Evolutionary conservation across 495 filamentous ascomycete species (phyloP), one percentile per base, ranked within the genome.

Genomic region (Lophiotrema nucula): DNA sequence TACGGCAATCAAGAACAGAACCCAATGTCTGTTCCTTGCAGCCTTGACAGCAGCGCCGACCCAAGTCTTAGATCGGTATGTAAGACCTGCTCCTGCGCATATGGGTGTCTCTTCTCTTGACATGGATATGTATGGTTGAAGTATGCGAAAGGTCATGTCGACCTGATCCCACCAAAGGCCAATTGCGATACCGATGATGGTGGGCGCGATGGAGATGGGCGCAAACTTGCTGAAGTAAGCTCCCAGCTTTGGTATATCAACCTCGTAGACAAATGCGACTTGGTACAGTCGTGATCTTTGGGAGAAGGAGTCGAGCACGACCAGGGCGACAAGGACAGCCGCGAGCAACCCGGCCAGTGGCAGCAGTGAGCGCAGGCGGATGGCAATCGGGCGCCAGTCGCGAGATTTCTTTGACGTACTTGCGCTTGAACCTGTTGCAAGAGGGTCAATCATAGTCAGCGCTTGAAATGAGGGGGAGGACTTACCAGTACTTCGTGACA

Each of bases 91-190:
- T 11, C 48, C 48, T 22, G 15, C 13, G 13, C n/a, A 16, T 5
- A 52, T 22, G 12, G 6, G 12, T 22, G 26, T 15, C 16, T 28
- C 18, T 5, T 2, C 11, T 39, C 41, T 27, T 15, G 48, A 52
- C 31, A 52, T 37, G 4, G 48, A 52, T 18, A 52, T 22, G 18
- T 39, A 52, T 3, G 48, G 48, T 31, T 52, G 48, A 5, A 52
- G 48, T 4, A 23, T 11, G 2, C 48, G 48, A 24, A 52, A 52
- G 4, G 48, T 39, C 48, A 19, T 52, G 19, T 52, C 48, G 5
- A 52, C 4, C 16, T 15, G 18, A 37, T 52, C 48, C 48, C 48
- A 52, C 33, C 48, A 52, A 38, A 52, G 48, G 4, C 28, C 33
- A 31, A 52, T 39, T 3, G 22, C 48, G 4, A 52, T 23, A 23